Evolutionary conservation across 2,329 filamentous ascomycete genomes (phyloP).

Genomic region (Peltaster fructicola): DNA sequence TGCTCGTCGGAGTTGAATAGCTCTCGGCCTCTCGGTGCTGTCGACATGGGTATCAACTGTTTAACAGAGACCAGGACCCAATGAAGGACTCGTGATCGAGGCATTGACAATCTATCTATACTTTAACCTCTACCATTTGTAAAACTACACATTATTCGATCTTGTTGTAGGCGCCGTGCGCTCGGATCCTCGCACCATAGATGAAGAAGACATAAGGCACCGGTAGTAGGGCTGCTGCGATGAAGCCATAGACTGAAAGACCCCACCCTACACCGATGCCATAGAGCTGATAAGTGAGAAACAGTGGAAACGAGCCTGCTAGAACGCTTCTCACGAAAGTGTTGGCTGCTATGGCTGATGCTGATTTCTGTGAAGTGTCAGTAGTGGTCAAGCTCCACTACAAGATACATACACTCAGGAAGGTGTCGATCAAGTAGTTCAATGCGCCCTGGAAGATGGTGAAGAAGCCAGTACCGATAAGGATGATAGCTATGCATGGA

Average conservation of each 20-base stretch:
- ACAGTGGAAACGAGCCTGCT: slow-evolving; percentile 19
- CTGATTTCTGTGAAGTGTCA: too few relatives aligned
- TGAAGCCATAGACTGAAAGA: slow-evolving; percentile 22
- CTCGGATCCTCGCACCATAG: slow-evolving; percentile 16
- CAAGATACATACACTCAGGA: too few relatives aligned
- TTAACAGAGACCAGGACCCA: too few relatives aligned
- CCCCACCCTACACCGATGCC: slow-evolving; percentile 26
- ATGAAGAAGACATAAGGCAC: slow-evolving; percentile 29
- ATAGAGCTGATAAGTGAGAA: slow-evolving; percentile 16
- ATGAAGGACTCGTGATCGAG: too few relatives aligned
- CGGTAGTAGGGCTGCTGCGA: slow-evolving; percentile 23
- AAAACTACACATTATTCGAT: too few relatives aligned
- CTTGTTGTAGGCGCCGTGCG: too few relatives aligned
- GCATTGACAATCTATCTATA: too few relatives aligned
- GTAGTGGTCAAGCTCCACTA: slow-evolving; percentile 21
- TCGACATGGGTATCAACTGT: too few relatives aligned
- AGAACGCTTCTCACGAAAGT: slow-evolving; percentile 29
- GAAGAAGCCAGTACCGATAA: slow-evolving; percentile 30
- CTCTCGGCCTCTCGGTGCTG: too few relatives aligned
- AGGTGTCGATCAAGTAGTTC: slow-evolving; percentile 26
- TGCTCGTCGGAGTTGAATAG: too few relatives aligned
- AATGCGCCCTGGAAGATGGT: slow-evolving; percentile 31
- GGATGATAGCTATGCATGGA: slow-evolving; percentile 22
- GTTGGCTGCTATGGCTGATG: slow-evolving; percentile 32
- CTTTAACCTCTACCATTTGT: too few relatives aligned